Percentiles rank a stretch among this genome's conserved stretches.
Evolutionary conservation across 371 early-diverging fungal genomes (phyloP).

Genomic region (Mortierella sp.): DNA sequence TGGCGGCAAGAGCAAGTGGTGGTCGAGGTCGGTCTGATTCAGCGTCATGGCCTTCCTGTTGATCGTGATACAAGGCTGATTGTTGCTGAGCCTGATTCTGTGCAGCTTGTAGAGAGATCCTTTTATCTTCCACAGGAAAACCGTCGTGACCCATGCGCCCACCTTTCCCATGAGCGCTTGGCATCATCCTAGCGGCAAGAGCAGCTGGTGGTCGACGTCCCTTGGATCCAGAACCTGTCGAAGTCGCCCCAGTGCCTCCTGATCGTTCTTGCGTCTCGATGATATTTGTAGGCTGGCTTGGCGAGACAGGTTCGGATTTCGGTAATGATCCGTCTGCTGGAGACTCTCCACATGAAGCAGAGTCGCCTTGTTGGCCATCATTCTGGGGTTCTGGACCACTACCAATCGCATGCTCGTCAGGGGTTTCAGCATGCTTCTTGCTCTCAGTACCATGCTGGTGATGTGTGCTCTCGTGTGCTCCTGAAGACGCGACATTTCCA

Average conservation of each 20-base stretch:
- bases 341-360: too few species aligned
- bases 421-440: too few species aligned
- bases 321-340: too few species aligned
- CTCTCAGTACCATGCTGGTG: too few species aligned
- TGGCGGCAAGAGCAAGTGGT: constrained; percentile 30
- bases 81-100: constrained; percentile 34
- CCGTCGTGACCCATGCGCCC: constrained; percentile 25
- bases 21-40: constrained; percentile 4
- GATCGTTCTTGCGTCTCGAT: neutral
- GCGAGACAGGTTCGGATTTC: neutral
- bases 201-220: constrained; percentile 20
- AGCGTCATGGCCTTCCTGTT: constrained; percentile 6
- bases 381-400: too few species aligned
- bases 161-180: constrained; percentile 25
- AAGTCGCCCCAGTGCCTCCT: neutral
- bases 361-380: too few species aligned
- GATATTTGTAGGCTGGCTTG: neutral
- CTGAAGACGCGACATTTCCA: too few species aligned
- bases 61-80: constrained; percentile 23
- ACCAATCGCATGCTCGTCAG: too few species aligned
- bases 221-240: neutral
- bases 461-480: too few species aligned
- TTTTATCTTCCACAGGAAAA: constrained; percentile 2
- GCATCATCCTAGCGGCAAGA: constrained; percentile 33
- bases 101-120: constrained; percentile 19